Evolutionary conservation across 768 basidiomycete species (phyloP).

Genomic region (Steccherinum ochraceum): DNA sequence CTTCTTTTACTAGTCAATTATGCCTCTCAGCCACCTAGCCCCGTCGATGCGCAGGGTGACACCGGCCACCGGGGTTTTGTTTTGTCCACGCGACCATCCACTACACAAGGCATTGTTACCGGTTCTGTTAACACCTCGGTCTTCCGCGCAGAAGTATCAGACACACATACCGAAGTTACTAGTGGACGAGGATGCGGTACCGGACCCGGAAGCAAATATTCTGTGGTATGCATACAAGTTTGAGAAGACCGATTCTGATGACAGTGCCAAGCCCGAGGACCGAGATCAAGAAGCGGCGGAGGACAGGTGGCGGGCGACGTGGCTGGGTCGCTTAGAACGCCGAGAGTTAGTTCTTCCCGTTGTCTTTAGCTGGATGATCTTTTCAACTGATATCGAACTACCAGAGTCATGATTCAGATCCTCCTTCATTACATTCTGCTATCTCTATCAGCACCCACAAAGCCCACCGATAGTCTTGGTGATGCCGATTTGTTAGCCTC

Average conservation of each 20-base stretch:
- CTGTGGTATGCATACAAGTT: constrained; percentile 71
- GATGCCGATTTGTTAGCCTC: constrained; percentile 13
- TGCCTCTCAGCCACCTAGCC: constrained; percentile 55
- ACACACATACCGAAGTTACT: constrained; percentile 57
- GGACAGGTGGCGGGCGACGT: constrained; percentile 45
- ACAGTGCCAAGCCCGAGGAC: constrained; percentile 6
- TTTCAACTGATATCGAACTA: no score
- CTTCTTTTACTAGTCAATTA: constrained; percentile 49
- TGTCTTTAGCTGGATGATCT: constrained; percentile 3
- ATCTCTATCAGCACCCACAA: constrained; percentile 44
- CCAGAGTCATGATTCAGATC: constrained; percentile 71
- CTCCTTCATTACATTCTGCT: constrained; percentile 62
- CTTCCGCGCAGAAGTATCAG: constrained; percentile 55
- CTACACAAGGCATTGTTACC: constrained; percentile 56
- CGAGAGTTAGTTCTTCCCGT: constrained; percentile 42
- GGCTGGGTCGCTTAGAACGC: constrained; percentile 62
- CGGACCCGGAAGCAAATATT: constrained; percentile 62
- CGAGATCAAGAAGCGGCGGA: constrained; percentile 32
- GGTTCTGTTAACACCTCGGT: constrained; percentile 52
- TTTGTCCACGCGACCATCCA: constrained; percentile 32
- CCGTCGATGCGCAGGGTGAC: constrained; percentile 54
- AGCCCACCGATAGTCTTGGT: constrained; percentile 7
- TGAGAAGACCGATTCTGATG: constrained; percentile 38
- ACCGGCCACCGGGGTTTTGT: constrained; percentile 4
- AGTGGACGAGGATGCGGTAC: constrained; percentile 50